Conservation (phyloP, 169 alveolate species). For the Cryptosporidium canis region DNA sequence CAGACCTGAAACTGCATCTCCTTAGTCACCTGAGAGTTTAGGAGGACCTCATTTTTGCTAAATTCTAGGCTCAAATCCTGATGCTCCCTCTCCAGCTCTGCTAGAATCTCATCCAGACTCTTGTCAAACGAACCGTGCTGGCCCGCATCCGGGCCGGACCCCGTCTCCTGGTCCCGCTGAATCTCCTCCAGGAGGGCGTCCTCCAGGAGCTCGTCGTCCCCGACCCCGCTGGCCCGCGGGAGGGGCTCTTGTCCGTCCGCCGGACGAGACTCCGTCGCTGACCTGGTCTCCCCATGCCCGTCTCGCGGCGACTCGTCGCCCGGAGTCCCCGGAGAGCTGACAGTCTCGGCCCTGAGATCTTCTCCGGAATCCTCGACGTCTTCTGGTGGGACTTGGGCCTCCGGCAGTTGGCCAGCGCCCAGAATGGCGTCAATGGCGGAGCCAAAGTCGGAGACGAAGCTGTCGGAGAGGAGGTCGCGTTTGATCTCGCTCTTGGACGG, state of each 20-base stretch:
- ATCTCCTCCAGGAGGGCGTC: neutral
- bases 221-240: too few species aligned
- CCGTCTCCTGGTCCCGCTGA: neutral
- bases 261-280: too few species aligned
- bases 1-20: slow-evolving; percentile 79
- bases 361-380: neutral
- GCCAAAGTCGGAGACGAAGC: neutral
- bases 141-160: neutral
- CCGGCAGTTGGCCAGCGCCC: neutral
- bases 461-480: neutral
- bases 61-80: slow-evolving; percentile 67
- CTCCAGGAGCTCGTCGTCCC: neutral
- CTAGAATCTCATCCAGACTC: slow-evolving; percentile 56
- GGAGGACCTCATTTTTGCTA: slow-evolving; percentile 59
- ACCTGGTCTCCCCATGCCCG: too few species aligned
- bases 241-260: too few species aligned
- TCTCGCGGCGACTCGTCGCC: too few species aligned
- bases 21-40: slow-evolving; percentile 66
- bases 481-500: neutral
- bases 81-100: slow-evolving; percentile 73
- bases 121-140: neutral
- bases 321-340: too few species aligned
- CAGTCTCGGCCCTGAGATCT: too few species aligned
- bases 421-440: neutral
- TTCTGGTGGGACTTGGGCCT: neutral